Evolutionary conservation across 2,329 filamentous ascomycete species (phyloP).

Genomic region (Apiospora pterosperma): DNA sequence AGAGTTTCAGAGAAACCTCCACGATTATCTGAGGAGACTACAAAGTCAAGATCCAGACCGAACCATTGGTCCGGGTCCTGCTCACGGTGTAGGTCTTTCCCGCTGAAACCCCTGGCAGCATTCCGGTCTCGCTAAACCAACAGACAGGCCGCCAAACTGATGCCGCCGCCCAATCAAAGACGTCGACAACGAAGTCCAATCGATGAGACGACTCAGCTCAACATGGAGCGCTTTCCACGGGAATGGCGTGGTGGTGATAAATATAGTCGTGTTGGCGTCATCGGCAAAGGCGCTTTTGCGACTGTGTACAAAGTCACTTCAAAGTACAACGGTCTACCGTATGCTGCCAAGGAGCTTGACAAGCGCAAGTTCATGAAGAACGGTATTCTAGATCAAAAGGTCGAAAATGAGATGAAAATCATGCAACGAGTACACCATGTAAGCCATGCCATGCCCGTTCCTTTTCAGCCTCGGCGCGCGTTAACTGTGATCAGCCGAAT

Average conservation of each 20-base stretch:
- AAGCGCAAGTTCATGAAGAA: conserved; percentile 94
- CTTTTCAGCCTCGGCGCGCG: conserved; percentile 4
- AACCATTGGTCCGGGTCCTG: conserved; percentile 40
- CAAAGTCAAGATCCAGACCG: conserved; percentile 31
- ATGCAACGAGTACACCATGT: conserved; percentile 85
- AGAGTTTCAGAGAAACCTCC: conserved; percentile 66
- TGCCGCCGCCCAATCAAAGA: conserved; percentile 12
- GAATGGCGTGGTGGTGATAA: conserved; percentile 81
- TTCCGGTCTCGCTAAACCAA: background rate
- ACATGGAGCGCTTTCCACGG: conserved; percentile 39
- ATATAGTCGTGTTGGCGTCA: conserved; percentile 78
- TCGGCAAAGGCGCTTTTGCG: conserved; percentile 94
- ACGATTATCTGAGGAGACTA: conserved; percentile 55
- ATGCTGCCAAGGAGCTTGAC: conserved; percentile 91
- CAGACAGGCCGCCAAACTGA: background rate
- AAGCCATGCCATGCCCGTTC: conserved; percentile 32
- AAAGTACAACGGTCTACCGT: conserved; percentile 77
- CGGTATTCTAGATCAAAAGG: conserved; percentile 81
- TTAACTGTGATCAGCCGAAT: conserved; percentile 58
- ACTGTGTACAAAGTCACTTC: conserved; percentile 87
- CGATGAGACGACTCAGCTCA: conserved; percentile 25
- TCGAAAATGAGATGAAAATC: conserved; percentile 96
- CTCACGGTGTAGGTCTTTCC: conserved; percentile 31
- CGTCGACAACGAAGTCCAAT: conserved; percentile 7
- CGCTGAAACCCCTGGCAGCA: background rate